Evolutionary conservation across 2,329 filamentous ascomycete genomes (phyloP), one percentile per base, ranked within the genome.

Genomic region (Pseudopyricularia cyperi): DNA sequence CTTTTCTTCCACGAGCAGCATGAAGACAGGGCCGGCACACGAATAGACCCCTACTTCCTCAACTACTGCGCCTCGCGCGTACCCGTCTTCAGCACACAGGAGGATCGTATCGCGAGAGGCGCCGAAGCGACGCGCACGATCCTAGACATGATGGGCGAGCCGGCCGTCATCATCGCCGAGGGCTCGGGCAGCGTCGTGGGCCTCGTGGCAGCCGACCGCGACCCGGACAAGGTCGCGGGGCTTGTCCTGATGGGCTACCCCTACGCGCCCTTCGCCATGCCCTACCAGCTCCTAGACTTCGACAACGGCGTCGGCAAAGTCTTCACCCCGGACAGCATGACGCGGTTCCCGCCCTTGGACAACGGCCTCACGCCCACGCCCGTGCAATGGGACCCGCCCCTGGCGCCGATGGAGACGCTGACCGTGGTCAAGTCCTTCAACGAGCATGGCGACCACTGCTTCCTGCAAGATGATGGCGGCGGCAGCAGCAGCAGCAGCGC

Each of bases 161-260:
- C 54, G 8, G 65, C 66, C 0, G 62, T 75, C 39, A 57, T 79
- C 3, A 55, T 82, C 11, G 71, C 71, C 0, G 73, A 81, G 55
- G 75, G 72, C 0, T 68, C 76, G 15, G 72, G 73, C 4, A 69
- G 71, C 1, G 65, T 65, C 11, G 68, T 69, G 54, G 69, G 65
- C 8, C 76, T 69, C 69, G 64, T 73, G 8, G 65, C 73, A 8
- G 72, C 71, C 2, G 77, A 82, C 56, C 61, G 63, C 2, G 60
- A 68, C 3, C 76, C 77, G 0, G 56, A 69, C 0, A 62, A 73
- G 0, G 71, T 80, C 2, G 68, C 68, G 19, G 71, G 64, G 0
- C 68, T 79, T 19, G 61, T 82, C 1, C 66, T 70, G 1, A 55
- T 82, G 12, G 78, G 81, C 57, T 77, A 77, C 0, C 60, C 65